Conservation (phyloP, 139 green algal species). For the Chlorella sp. region DNA sequence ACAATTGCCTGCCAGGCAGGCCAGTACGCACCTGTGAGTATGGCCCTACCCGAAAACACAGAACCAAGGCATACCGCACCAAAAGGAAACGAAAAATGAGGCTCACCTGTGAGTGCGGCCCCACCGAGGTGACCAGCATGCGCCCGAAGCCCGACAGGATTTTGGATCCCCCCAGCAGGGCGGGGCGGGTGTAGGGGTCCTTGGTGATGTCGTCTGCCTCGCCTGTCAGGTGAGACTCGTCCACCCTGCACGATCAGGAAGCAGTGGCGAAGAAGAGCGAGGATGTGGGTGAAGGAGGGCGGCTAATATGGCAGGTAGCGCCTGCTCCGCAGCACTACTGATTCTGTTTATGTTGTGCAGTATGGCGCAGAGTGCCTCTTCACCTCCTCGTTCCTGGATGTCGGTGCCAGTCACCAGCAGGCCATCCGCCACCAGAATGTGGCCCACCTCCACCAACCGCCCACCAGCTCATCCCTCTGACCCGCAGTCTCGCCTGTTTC, state of each 20-base stretch:
- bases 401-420: too few species aligned
- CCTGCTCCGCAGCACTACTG: too few species aligned
- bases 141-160: constrained; percentile 76
- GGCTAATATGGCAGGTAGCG: neutral
- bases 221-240: constrained; percentile 86
- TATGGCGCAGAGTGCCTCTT: too few species aligned
- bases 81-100: neutral
- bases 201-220: constrained; percentile 79
- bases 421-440: too few species aligned
- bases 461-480: too few species aligned
- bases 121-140: constrained; percentile 86
- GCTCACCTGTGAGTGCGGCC: constrained; percentile 69
- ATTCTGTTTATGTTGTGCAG: too few species aligned
- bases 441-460: too few species aligned
- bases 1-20: too few species aligned
- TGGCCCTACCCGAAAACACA: too few species aligned
- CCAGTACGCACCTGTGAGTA: too few species aligned
- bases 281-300: neutral
- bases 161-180: constrained; percentile 72
- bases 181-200: constrained; percentile 18
- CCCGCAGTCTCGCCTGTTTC: too few species aligned
- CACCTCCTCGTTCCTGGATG: too few species aligned
- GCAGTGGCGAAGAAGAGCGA: neutral
- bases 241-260: constrained; percentile 55
- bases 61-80: neutral